Conservation (phyloP, 305 asterid genomes). For the Rubia peregrina region DNA sequence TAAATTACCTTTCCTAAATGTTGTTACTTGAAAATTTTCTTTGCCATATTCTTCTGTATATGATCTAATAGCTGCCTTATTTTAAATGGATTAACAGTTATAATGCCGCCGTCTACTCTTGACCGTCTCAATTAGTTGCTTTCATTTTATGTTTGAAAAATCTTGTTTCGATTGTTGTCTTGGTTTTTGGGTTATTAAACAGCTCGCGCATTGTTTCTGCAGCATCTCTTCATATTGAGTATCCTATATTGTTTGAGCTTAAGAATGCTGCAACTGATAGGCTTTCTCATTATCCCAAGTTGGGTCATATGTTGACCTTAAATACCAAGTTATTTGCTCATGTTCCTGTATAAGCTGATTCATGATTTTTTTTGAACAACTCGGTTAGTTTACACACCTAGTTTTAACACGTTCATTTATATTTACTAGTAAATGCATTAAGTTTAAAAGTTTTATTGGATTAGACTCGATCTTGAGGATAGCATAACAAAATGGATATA, state of each 20-base stretch:
- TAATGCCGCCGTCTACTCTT: conserved; percentile 97
- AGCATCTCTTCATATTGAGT: conserved; percentile 95
- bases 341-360: too few relatives aligned
- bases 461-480: too few relatives aligned
- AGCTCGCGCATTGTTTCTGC: conserved; percentile 21
- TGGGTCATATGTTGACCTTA: too few relatives aligned
- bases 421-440: too few relatives aligned
- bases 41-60: conserved; percentile 2
- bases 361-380: too few relatives aligned
- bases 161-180: conserved; percentile 8
- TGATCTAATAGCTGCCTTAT: conserved; percentile 18
- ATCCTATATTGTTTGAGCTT: conserved; percentile 96
- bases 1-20: not conserved
- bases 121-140: conserved; percentile 77
- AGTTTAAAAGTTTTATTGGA: too few relatives aligned
- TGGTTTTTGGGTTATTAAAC: not conserved
- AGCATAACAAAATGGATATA: too few relatives aligned
- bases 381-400: too few relatives aligned
- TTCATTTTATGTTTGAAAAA: conserved; percentile 11
- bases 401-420: too few relatives aligned
- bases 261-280: conserved; percentile 63
- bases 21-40: conserved; percentile 8
- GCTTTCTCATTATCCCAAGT: conserved; percentile 61
- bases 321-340: too few relatives aligned
- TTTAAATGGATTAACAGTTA: conserved; percentile 29